These are phyloP conservation scores for Fusarium zealandicum DNA, from an alignment of 2,329 filamentous ascomycete species.

Conservation along the genomic window DNA sequence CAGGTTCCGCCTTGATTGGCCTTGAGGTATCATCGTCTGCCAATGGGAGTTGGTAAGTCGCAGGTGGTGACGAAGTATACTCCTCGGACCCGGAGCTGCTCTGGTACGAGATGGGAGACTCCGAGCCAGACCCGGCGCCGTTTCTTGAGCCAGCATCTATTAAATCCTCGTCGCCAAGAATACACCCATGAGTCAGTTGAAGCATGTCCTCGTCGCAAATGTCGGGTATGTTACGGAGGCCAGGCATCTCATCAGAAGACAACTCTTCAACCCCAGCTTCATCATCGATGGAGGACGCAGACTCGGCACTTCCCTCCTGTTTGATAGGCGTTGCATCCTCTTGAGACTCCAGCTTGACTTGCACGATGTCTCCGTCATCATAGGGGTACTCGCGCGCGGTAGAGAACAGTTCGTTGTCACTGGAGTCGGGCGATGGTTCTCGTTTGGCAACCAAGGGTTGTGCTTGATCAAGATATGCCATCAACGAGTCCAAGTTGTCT, in stretches of 20 bases:
- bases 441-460: not conserved
- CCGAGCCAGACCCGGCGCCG: not conserved
- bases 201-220: not conserved
- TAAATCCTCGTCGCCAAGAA: not conserved
- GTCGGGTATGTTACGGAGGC: too few relatives aligned
- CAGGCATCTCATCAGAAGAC: not conserved
- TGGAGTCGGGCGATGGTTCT: not conserved
- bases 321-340: slow-evolving; percentile 1
- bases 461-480: not conserved
- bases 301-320: not conserved
- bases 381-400: slow-evolving; percentile 6
- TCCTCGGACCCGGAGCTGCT: not conserved
- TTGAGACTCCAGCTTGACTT: slow-evolving; percentile 14
- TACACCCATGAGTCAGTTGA: not conserved
- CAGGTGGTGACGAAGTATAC: slow-evolving; percentile 16
- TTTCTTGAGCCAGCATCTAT: too few relatives aligned
- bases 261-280: not conserved
- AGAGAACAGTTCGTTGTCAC: slow-evolving; percentile 3
- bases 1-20: not conserved
- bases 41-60: not conserved
- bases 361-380: not conserved
- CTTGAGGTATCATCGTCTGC: not conserved
- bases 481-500: not conserved
- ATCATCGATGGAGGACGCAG: not conserved
- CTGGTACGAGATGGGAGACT: slow-evolving; percentile 4